phyloP scores from a whole-genome alignment of 2,329 filamentous ascomycete species.

The Mycogone perniciosa region DNA sequence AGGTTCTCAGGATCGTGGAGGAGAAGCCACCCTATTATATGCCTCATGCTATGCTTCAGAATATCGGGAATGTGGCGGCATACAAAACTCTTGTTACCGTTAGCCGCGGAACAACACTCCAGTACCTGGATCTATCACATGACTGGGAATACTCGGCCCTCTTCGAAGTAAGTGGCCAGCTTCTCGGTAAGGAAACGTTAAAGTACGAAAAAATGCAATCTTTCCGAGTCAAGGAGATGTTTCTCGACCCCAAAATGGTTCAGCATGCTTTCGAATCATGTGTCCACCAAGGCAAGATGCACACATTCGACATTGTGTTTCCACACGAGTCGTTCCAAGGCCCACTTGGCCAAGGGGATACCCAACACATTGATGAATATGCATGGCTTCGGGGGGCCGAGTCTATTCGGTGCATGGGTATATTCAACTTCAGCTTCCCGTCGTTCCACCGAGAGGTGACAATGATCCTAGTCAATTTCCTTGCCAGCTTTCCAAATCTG shows the following conservation, averaged over 20 bases:
- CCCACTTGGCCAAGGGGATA: constrained; percentile 20
- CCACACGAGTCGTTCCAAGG: constrained; percentile 21
- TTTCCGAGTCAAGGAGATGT: constrained; percentile 22
- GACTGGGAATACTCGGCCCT: constrained; percentile 7
- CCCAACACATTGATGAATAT: constrained; percentile 25
- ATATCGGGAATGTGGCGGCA: neutral
- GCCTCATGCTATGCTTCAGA: too few relatives aligned
- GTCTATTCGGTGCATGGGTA: constrained; percentile 28
- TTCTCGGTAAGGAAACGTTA: neutral
- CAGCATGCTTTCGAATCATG: constrained; percentile 20
- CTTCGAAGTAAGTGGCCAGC: too few relatives aligned
- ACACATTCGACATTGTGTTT: constrained; percentile 32
- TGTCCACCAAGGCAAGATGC: constrained; percentile 23
- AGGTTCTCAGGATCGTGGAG: too few relatives aligned
- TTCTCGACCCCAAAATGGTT: constrained; percentile 20
- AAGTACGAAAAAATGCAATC: constrained; percentile 23
- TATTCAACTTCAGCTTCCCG: constrained; percentile 30
- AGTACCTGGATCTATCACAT: constrained; percentile 27
- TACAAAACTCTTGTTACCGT: neutral
- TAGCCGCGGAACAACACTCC: constrained; percentile 18
- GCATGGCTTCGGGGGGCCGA: constrained; percentile 30
- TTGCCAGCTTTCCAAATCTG: constrained; percentile 31
- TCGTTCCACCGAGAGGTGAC: constrained; percentile 24
- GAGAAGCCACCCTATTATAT: too few relatives aligned
- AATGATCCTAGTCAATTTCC: constrained; percentile 27